Conservation (phyloP, 2,329 filamentous ascomycete species). For the Epichloe elymi region DNA sequence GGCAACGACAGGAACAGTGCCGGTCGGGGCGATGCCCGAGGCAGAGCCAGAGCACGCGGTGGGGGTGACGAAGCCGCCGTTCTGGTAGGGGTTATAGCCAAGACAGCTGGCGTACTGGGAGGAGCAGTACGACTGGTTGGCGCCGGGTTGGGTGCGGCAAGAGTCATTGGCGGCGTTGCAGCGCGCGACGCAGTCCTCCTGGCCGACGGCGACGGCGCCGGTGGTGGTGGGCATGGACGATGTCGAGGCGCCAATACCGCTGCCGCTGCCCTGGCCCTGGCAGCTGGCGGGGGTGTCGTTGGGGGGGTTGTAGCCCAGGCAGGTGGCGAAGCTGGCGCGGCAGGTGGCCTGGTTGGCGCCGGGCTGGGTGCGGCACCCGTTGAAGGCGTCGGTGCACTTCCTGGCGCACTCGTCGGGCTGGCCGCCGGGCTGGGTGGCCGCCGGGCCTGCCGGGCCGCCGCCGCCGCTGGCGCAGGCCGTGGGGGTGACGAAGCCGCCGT, state of each 20-base stretch:
- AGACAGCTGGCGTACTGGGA: slow-evolving; percentile 2
- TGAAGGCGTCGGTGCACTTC: background rate
- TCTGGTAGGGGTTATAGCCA: background rate
- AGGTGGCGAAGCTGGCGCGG: too few species aligned
- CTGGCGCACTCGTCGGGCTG: too few species aligned
- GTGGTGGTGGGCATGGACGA: background rate
- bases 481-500: too few species aligned
- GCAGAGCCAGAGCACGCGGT: background rate
- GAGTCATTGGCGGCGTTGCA: background rate
- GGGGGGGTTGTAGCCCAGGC: too few species aligned
- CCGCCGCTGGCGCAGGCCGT: too few species aligned
- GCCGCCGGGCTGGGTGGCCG: too few species aligned
- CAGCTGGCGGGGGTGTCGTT: too few species aligned
- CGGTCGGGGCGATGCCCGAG: background rate
- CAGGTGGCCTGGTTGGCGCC: too few species aligned
- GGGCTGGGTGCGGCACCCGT: background rate
- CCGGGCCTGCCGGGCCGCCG: too few species aligned
- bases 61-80: background rate
- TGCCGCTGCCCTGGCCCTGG: too few species aligned
- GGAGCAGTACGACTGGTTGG: background rate
- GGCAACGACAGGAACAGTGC: background rate
- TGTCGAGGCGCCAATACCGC: too few species aligned
- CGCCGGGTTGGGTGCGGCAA: background rate
- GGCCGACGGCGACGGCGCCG: background rate
- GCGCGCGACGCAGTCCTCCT: background rate